Evolutionary conservation across 331 rosid genomes (phyloP), one percentile per base, ranked within the genome.

Genomic region (Arachis monticola): DNA sequence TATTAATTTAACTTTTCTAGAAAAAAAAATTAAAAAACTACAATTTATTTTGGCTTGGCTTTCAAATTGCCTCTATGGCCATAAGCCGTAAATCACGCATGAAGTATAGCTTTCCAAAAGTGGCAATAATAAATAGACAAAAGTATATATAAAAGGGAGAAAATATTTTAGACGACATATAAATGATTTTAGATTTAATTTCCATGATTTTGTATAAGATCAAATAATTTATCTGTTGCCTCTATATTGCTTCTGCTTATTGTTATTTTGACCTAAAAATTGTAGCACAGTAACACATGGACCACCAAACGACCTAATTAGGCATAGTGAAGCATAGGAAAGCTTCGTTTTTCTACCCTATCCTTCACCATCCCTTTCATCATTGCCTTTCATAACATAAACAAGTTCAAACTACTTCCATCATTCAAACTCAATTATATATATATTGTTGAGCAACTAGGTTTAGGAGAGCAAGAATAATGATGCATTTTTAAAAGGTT

Each of bases 51-150:
- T 30, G 9, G 35, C 14, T 73, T 63, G 17, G 32, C 57, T 48
- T 63, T 70, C 12, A 46, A 40, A 35, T 27, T 69, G 64, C 30
- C n/a, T 73, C 10, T 3, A 64, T 40, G 10, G 66, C 68, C 75
- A 27, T 55, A 44, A 9, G n/a, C 81, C 78, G 30, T 48, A 70
- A 70, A 40, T 70, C 60, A 51, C 72, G 75, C 70, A 31, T 4
- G 66, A 48, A 30, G 38, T 13, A 69, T 45, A 62, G 10, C 60
- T 45, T 63, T 45, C 73, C 57, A 8, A 51, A 40, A 17, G 42
- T 51, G 51, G 62, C 35, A 51, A 45, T 52, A 5, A 35, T 35
- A 35, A 35, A 35, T 35, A 35, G 3, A 2, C 3, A 35, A 35
- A 2, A 1, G 10, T 44, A 45, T 10, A 31, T 13, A 76, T 22